These are phyloP conservation scores for Populus nigra DNA, from an alignment of 345 rosid species.

Conservation along the genomic window DNA sequence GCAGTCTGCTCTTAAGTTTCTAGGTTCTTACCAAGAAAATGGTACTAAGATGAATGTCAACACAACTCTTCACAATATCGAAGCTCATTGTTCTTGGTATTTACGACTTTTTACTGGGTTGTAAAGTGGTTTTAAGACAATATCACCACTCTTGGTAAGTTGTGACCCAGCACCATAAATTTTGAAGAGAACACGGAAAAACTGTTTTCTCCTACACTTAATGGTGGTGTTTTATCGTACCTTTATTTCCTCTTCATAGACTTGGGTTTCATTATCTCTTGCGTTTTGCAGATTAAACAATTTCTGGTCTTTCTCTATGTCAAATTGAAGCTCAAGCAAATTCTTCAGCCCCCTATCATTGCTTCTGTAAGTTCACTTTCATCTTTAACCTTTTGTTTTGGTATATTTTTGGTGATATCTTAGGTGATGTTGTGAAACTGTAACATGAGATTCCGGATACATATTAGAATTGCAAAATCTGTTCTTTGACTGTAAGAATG, in stretches of 20 bases:
- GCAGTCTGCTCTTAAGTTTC: neutral
- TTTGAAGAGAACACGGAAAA: neutral
- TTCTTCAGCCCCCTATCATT: slow-evolving; percentile 87
- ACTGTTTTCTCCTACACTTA: neutral
- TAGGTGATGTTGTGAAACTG: neutral
- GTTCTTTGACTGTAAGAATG: neutral
- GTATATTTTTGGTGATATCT: neutral
- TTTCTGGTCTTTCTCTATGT: slow-evolving; percentile 58
- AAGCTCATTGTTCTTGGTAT: neutral
- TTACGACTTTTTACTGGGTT: neutral
- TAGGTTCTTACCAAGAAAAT: neutral
- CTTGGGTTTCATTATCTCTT: slow-evolving; percentile 9
- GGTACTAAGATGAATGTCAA: neutral
- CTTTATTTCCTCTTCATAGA: neutral
- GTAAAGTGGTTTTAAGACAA: neutral
- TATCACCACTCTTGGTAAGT: neutral
- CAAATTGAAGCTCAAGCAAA: slow-evolving; percentile 93
- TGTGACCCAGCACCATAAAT: neutral
- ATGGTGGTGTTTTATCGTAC: slow-evolving; percentile 1
- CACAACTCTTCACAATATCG: neutral
- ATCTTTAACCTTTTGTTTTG: neutral
- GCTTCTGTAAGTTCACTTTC: slow-evolving; percentile 70
- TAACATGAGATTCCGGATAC: neutral
- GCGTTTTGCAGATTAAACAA: slow-evolving; percentile 51
- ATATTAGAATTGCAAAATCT: neutral